phyloP scores from a whole-genome alignment of 2,329 filamentous ascomycete genomes.

The Sclerotinia nivalis region DNA sequence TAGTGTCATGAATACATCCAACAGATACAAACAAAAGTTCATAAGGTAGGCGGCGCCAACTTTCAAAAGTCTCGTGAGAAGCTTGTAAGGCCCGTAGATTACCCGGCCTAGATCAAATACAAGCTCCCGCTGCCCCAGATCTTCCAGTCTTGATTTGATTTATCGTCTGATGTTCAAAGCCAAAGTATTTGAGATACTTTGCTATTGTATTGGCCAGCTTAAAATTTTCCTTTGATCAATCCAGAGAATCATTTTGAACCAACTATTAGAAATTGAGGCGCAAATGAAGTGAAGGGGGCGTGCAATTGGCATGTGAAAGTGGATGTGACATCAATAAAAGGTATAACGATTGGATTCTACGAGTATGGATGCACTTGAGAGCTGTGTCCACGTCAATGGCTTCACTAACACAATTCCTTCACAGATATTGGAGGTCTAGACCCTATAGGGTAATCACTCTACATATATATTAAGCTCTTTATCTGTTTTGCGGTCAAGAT shows the following conservation, averaged over 20 bases:
- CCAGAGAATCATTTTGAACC: neutral
- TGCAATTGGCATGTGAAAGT: conserved; percentile 21
- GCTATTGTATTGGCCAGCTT: neutral
- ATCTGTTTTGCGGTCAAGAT: conserved; percentile 15
- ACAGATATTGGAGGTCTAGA: conserved; percentile 7
- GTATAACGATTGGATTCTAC: conserved; percentile 17
- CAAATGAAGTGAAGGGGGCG: neutral
- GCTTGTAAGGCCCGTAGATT: conserved; percentile 7
- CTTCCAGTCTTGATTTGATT: neutral
- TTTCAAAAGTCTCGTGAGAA: neutral
- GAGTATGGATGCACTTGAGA: conserved; percentile 6
- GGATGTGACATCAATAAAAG: conserved; percentile 18
- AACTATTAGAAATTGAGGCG: neutral
- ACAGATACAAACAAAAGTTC: neutral
- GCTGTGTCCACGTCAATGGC: conserved; percentile 21
- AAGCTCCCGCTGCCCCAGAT: conserved; percentile 6
- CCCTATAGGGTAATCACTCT: neutral
- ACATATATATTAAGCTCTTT: conserved; percentile 13
- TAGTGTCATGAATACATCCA: neutral
- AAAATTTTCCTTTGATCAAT: neutral
- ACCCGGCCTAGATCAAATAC: neutral
- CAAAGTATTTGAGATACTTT: neutral
- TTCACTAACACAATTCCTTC: neutral
- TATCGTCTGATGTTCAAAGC: neutral
- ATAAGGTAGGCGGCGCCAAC: neutral